Base-by-base conservation (phyloP, 2,329 filamentous ascomycete species). In the Phaeosphaeria sp. region DNA sequence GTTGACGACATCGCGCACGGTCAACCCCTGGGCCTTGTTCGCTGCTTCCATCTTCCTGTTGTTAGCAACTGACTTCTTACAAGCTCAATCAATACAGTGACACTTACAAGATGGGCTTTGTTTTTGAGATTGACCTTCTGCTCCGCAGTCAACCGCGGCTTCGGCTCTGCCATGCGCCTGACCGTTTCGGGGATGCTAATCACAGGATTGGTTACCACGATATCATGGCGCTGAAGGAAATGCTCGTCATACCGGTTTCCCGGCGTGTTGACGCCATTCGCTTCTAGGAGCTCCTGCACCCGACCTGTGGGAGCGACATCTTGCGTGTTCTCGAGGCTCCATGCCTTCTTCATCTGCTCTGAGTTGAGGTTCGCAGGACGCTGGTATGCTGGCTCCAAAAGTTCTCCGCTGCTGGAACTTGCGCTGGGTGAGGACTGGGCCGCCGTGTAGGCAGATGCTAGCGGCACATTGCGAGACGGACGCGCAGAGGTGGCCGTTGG, bases 221-320 rank as follows among this genome's bases (percentile, higher is more conserved):
- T 58, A 23, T 57, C 23, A 2, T 47, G 46, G 15, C 66, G 59
- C 23, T 48, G 39, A 2, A 71, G 56, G 20, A 69, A 36, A 22
- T 64, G 68, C 46, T 65, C 55, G 1, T 56, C 30, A 52, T 64
- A 67, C 10, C 43, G 25, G 18, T 59, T 23, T 13, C 54, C 41
- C 6, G 30, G 47, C 42, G 30, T 55, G 22, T 52, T 56, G 48
- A 50, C 48, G n/a, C 54, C 54, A 13, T 21, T 15, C 11, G 20
- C 20, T 18, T 42, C 42, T 17, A 54, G 13, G 4, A 58, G 27
- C 18, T 55, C 52, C 17, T 55, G 52, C 11, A 50, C 43, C 1
- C 46, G 39, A 11, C 46, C 46, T 10, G 36, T 23, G 3, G 46
- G 30, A 11, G 20, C 27, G 21, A 20, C 6, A 7, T 17, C 18